These are phyloP conservation scores for Aspergillus glaucus DNA, from an alignment of 2,329 filamentous ascomycete genomes.

Conservation along the genomic window DNA sequence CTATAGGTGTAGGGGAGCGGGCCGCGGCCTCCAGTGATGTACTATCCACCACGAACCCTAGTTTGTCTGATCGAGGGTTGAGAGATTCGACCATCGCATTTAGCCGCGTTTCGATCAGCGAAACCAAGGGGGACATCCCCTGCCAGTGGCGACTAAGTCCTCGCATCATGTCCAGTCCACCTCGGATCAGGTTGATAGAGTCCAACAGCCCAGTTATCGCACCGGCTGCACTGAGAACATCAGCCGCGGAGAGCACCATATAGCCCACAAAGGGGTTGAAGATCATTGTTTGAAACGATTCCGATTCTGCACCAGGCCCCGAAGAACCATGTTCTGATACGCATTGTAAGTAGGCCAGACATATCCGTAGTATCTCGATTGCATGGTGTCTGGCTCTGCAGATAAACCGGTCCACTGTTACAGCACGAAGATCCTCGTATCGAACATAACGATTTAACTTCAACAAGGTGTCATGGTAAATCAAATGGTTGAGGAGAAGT, in stretches of 20 bases:
- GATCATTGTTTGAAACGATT: constrained; percentile 32
- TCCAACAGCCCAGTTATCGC: constrained; percentile 45
- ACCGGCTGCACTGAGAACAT: constrained; percentile 59
- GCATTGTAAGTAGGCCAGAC: constrained; percentile 18
- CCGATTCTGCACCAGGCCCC: constrained; percentile 11
- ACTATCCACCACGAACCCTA: constrained; percentile 31
- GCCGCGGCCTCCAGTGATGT: constrained; percentile 36
- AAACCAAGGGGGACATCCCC: constrained; percentile 47
- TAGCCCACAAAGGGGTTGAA: constrained; percentile 59
- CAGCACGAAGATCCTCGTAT: constrained; percentile 36
- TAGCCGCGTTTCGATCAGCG: constrained; percentile 44
- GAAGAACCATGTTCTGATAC: constrained; percentile 17
- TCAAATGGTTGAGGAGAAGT: constrained; percentile 59
- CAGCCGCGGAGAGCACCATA: constrained; percentile 57
- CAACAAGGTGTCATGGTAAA: constrained; percentile 60
- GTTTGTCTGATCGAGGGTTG: constrained; percentile 30
- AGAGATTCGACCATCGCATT: constrained; percentile 37
- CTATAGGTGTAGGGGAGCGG: constrained; percentile 11
- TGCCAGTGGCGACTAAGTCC: constrained; percentile 56
- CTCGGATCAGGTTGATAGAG: constrained; percentile 50
- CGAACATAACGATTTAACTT: constrained; percentile 59
- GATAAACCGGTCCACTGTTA: constrained; percentile 42
- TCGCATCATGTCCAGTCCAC: constrained; percentile 50
- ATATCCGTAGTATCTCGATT: constrained; percentile 45
- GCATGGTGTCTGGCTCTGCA: constrained; percentile 49